Evolutionary conservation across 305 asterid species (phyloP).

Genomic region (Stenogyne calaminthoides): DNA sequence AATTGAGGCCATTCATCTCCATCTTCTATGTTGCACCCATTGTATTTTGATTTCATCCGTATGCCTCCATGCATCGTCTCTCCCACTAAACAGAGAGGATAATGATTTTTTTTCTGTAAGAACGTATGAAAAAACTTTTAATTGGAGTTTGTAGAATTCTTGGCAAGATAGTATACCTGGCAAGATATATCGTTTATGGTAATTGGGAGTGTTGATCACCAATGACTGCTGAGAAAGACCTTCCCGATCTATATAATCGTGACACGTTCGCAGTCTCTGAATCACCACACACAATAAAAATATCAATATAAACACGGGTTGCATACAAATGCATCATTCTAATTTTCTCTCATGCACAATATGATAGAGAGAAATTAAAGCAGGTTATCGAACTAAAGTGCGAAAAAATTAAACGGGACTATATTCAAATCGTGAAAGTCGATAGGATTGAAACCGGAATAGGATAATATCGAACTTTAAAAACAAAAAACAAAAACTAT

Average conservation of each 20-base stretch:
- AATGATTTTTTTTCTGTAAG: not conserved
- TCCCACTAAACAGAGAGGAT: conserved; percentile 49
- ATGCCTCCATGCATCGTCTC: conserved; percentile 63
- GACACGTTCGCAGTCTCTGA: conserved; percentile 81
- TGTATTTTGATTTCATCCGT: conserved; percentile 54
- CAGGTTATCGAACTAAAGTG: too few relatives aligned
- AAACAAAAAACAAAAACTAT: too few relatives aligned
- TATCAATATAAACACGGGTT: conserved; percentile 4
- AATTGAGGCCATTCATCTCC: conserved; percentile 73
- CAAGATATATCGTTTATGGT: conserved; percentile 78
- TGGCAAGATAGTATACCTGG: conserved; percentile 54
- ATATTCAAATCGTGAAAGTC: too few relatives aligned
- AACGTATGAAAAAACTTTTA: not conserved
- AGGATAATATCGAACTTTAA: too few relatives aligned
- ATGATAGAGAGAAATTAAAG: too few relatives aligned
- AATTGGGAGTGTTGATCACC: conserved; percentile 80
- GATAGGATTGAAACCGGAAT: too few relatives aligned
- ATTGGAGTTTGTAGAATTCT: not conserved
- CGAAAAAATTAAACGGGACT: too few relatives aligned
- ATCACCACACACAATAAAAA: conserved; percentile 25
- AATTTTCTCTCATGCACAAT: not conserved
- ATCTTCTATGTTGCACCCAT: conserved; percentile 67
- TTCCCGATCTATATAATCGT: conserved; percentile 74
- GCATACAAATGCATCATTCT: not conserved
- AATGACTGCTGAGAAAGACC: conserved; percentile 91